Base-by-base conservation (phyloP, 2,329 filamentous ascomycete genomes). In the Mycocentrospora acerina region DNA sequence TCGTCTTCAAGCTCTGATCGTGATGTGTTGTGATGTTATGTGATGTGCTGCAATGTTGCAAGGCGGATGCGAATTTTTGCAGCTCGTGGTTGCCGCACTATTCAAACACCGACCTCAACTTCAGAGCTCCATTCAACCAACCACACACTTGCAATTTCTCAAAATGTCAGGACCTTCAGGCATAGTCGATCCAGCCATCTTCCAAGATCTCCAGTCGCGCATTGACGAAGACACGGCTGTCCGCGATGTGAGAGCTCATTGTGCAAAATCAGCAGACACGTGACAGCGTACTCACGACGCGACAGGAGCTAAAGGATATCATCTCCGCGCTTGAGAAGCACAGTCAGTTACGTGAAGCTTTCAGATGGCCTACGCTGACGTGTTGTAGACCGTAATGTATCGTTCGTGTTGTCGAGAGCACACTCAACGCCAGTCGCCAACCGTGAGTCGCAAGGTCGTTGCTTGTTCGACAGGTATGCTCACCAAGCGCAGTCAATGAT, bases 201-300 rank as follows among this genome's bases (percentile, higher is more conserved):
- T 97, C 69, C 82, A 90, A 61, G 80, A 86, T 56, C 83, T 98
- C 46, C 91, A 96, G 70, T 74, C 79, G 42, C 90, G 90, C 68
- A 88, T 96, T 57, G 93, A 97, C 55, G 85, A 94, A 67, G 93
- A 97, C 65, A 78, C 81, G 7, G 76, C 79, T 37, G 83, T 95
- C 37, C 83, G 88, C 59, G 91, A 97, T 64, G 80, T 83, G 62
- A 55, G 64, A 49, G 22, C 36, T 9, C 22, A 31, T 35, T 22
- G 32, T 29, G 22, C 27, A 14, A 17, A 42, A 12, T 26, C 44
- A n/a, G n/a, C n/a, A n/a, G n/a, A 28, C 56, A 62, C 55, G 53
- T 57, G 55, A 57, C 40, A 54, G 46, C 49, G 48, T 44, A 57
- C 51, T 66, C 39, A 60, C 42, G 28, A 48, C 56, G 51, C 48